phyloP scores from a whole-genome alignment of 306 rosid genomes.

The Prunus mira region DNA sequence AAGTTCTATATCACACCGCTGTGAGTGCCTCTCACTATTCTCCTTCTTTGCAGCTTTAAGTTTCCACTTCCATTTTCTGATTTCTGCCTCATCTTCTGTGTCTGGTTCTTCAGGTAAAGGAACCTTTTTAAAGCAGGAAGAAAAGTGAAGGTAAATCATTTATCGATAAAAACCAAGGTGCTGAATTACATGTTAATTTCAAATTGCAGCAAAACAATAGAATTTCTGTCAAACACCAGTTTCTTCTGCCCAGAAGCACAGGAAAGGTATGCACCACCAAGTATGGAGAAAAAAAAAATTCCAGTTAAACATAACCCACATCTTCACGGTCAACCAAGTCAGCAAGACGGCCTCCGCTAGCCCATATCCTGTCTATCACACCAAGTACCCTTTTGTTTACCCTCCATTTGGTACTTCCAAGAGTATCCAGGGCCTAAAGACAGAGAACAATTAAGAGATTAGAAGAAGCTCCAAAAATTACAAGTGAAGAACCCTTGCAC shows the following conservation, averaged over 20 bases:
- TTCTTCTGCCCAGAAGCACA: constrained; percentile 12
- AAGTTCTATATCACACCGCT: constrained; percentile 87
- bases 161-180: not conserved
- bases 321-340: constrained; percentile 75
- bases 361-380: constrained; percentile 88
- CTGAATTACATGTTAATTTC: not conserved
- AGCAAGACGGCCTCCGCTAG: constrained; percentile 80
- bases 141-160: not conserved
- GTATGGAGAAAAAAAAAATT: not conserved
- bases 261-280: constrained; percentile 13
- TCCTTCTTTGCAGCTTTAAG: constrained; percentile 64
- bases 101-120: constrained; percentile 76
- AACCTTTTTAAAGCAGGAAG: constrained; percentile 37
- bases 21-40: constrained; percentile 81
- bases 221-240: constrained; percentile 5
- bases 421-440: constrained; percentile 79
- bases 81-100: constrained; percentile 71
- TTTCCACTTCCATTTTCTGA: constrained; percentile 94
- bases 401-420: constrained; percentile 90
- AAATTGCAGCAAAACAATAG: not conserved
- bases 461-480: constrained; percentile 14
- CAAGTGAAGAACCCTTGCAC: constrained; percentile 4
- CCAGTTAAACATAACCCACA: constrained; percentile 47
- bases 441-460: constrained; percentile 26
- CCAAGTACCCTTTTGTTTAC: constrained; percentile 73